These are phyloP conservation scores for Tolypocladium ovalisporum DNA, from an alignment of 2,329 filamentous ascomycete genomes.

Conservation along the genomic window DNA sequence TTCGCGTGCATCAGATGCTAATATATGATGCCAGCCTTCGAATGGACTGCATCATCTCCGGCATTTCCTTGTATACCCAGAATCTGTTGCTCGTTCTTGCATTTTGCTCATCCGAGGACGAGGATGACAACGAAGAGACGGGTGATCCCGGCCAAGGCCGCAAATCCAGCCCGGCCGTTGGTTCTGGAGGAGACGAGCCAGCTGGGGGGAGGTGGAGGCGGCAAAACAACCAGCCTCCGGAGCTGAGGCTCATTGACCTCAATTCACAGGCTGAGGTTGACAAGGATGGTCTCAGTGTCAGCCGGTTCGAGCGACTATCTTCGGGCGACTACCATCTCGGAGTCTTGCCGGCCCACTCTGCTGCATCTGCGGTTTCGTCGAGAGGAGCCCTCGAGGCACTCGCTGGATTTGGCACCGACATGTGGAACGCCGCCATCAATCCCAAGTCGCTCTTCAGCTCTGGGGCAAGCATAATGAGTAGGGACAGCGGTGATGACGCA, in stretches of 20 bases:
- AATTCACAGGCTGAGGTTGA: constrained; percentile 78
- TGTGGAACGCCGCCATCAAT: constrained; percentile 88
- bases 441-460: constrained; percentile 82
- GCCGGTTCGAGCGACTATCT: constrained; percentile 74
- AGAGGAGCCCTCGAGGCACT: constrained; percentile 68
- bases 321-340: constrained; percentile 88
- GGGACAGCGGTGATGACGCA: constrained; percentile 46
- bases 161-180: constrained; percentile 30
- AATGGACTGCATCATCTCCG: constrained; percentile 96
- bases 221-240: constrained; percentile 73
- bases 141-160: constrained; percentile 20
- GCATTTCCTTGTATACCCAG: constrained; percentile 91
- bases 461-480: constrained; percentile 62
- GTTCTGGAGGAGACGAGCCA: constrained; percentile 45
- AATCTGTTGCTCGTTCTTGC: constrained; percentile 84
- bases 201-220: constrained; percentile 57
- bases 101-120: constrained; percentile 66
- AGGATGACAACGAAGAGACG: constrained; percentile 41
- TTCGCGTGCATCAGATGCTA: not conserved
- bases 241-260: constrained; percentile 84
- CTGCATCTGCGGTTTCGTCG: constrained; percentile 51
- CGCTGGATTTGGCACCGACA: constrained; percentile 59
- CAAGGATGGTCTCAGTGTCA: constrained; percentile 76
- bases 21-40: constrained; percentile 50
- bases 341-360: constrained; percentile 63